phyloP scores from a whole-genome alignment of 2,329 filamentous ascomycete genomes.

The Ceratocystis eucalypticola region DNA sequence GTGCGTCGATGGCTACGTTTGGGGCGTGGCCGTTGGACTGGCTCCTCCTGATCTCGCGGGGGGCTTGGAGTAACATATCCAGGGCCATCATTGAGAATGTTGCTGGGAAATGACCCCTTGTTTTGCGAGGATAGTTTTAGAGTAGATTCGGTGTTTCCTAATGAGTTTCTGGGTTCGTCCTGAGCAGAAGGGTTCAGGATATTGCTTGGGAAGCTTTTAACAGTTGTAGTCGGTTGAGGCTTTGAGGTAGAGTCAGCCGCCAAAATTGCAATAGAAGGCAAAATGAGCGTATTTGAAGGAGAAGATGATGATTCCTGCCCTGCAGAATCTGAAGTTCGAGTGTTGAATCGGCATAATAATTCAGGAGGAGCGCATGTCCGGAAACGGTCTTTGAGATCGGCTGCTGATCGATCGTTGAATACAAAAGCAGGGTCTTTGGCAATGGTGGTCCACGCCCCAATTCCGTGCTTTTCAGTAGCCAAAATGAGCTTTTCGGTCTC shows the following conservation, averaged over 20 bases:
- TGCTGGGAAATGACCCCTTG: constrained; percentile 11
- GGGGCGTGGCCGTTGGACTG: constrained; percentile 30
- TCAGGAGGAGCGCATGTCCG: constrained; percentile 52
- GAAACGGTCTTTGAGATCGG: constrained; percentile 53
- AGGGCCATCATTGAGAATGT: constrained; percentile 23
- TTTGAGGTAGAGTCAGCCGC: background rate
- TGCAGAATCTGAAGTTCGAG: background rate
- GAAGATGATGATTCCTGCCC: background rate
- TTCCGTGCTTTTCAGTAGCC: constrained; percentile 48
- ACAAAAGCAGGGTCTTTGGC: constrained; percentile 46
- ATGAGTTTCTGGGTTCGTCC: background rate
- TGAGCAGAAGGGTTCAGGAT: constrained; percentile 17
- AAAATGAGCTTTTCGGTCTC: constrained; percentile 50
- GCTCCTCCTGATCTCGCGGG: constrained; percentile 28
- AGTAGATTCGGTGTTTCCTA: constrained; percentile 3
- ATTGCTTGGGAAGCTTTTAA: constrained; percentile 5
- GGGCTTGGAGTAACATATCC: constrained; percentile 18
- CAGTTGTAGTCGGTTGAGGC: background rate
- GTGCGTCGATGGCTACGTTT: constrained; percentile 43
- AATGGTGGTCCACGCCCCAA: constrained; percentile 53
- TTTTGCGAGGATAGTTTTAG: constrained; percentile 3
- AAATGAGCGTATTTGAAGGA: background rate
- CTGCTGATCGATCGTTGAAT: constrained; percentile 48
- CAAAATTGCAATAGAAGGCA: background rate
- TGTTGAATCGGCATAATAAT: constrained; percentile 26